Conservation (phyloP, 1,139 yeast genomes). For the Suhomyces bokatorum region DNA sequence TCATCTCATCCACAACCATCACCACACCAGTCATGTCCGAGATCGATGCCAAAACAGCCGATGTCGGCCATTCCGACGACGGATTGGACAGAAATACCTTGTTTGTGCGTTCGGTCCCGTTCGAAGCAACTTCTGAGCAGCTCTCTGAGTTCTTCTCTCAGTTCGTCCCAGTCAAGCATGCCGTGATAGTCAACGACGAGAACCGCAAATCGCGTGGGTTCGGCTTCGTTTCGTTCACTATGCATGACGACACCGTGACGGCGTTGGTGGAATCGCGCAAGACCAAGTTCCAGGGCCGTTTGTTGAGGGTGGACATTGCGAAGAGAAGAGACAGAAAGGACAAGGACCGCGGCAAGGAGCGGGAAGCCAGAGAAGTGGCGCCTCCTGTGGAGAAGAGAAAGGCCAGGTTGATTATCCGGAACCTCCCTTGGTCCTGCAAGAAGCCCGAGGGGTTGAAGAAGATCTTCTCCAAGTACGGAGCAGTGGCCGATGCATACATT, state of each 20-base stretch:
- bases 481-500: conserved; percentile 84
- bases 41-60: conserved; percentile 4
- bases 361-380: conserved; percentile 24
- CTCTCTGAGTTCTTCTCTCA: conserved; percentile 83
- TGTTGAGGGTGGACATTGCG: conserved; percentile 82
- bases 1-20: neutral
- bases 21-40: conserved; percentile 5
- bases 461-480: conserved; percentile 75
- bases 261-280: conserved; percentile 74
- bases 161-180: conserved; percentile 93
- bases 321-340: conserved; percentile 83
- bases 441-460: conserved; percentile 71
- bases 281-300: conserved; percentile 62
- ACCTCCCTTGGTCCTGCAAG: conserved; percentile 94
- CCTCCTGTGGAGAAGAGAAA: conserved; percentile 58
- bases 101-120: conserved; percentile 82
- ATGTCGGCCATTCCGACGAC: conserved; percentile 23
- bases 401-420: conserved; percentile 84
- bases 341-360: conserved; percentile 47
- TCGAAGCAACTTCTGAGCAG: conserved; percentile 77
- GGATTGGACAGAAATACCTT: conserved; percentile 63
- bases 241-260: conserved; percentile 77
- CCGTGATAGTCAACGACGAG: conserved; percentile 82
- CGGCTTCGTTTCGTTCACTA: conserved; percentile 90
- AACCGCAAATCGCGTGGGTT: conserved; percentile 83